Percentiles rank a stretch among this genome's conserved stretches.
Conservation (phyloP, 352 stramenopile genomes). For the Globisporangium spiculum region DNA sequence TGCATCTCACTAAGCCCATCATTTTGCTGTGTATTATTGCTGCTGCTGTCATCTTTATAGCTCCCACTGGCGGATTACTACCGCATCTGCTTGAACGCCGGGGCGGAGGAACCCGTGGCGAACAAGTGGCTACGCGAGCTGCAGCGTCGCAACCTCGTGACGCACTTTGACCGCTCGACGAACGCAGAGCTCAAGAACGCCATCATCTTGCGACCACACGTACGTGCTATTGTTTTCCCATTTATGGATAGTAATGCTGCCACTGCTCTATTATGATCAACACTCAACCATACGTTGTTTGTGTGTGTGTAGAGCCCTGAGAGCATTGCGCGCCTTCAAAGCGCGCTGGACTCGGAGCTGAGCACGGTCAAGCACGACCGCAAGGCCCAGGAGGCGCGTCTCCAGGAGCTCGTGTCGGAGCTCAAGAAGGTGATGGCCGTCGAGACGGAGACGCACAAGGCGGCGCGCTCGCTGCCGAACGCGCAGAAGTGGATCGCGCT, state of each 20-base stretch:
- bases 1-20: background rate
- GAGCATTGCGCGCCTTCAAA: constrained; percentile 63
- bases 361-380: constrained; percentile 72
- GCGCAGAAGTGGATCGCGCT: constrained; percentile 68
- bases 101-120: constrained; percentile 61
- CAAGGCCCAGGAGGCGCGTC: constrained; percentile 47
- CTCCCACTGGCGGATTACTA: constrained; percentile 72
- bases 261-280: background rate
- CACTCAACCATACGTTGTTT: background rate
- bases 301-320: constrained; percentile 49
- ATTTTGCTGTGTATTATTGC: no score
- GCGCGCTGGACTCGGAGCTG: constrained; percentile 71
- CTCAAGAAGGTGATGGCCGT: constrained; percentile 47
- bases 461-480: constrained; percentile 56
- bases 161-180: constrained; percentile 69
- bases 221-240: constrained; percentile 21
- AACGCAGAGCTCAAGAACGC: constrained; percentile 67
- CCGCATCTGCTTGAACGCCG: constrained; percentile 64
- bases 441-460: constrained; percentile 43
- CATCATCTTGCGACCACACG: constrained; percentile 67
- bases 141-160: constrained; percentile 69
- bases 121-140: constrained; percentile 78
- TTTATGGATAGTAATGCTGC: background rate
- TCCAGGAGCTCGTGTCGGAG: constrained; percentile 39
- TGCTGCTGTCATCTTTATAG: constrained; percentile 22